Base-by-base conservation (phyloP, 768 basidiomycete genomes). In the Rhodotorula kratochvilovae region DNA sequence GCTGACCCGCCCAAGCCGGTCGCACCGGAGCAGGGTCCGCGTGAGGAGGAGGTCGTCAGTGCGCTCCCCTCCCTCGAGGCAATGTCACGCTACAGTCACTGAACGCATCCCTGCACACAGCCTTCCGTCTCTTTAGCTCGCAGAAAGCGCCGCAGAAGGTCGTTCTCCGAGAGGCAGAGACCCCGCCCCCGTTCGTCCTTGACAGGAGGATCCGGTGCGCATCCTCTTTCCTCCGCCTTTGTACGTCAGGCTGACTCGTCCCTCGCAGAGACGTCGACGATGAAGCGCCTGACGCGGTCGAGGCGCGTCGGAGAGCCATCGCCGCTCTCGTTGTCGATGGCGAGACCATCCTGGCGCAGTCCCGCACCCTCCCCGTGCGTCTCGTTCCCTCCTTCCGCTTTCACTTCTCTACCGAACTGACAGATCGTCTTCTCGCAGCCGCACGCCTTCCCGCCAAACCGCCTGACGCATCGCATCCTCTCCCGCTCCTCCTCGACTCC, bases 401-500 rank as follows among this genome's bases (percentile, higher is more conserved):
- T 36, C 54, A 15, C 17, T 15, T 58, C 25, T 27, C 27, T 15
- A 5, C 21, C 36, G n/a, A n/a, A 4, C 25, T n/a, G 19, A 10
- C 58, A 45, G 58, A 12, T 12, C 6, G 17, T 35, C n/a, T 16
- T 11, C 10, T 42, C 58, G 10, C 39, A 42, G n/a, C 23, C 36
- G 17, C n/a, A 15, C 39, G 6, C 8, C 39, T 39, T 39, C 39
- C 39, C 39, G 39, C 39, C 39, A 6, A 39, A 39, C 33, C 53
- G 7, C 6, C 55, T 36, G 27, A 31, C 13, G 29, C 45, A 42
- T 43, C 60, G 59, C 25, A 15, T 48, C 63, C 35, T 19, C 75
- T 77, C 27, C 76, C 76, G 70, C 42, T 71, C 77, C 42, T 71
- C 77, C 17, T 60, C 58, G 5, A 62, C 50, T 59, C n/a, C 23